phyloP scores from a whole-genome alignment of 257 asterid species.

The Echites panduratus region DNA sequence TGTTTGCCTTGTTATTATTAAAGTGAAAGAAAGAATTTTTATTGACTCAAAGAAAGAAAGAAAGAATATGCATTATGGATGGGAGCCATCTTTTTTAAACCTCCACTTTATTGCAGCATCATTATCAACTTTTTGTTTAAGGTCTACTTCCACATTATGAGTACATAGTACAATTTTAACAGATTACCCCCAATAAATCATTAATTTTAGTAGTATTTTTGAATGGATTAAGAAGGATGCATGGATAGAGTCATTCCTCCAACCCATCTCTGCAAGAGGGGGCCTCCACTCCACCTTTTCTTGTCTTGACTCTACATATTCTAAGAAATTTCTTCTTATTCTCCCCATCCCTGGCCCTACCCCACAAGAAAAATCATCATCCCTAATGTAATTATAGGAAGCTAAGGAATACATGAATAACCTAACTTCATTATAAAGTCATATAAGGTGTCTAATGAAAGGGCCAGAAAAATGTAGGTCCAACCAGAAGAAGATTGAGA shows the following conservation, averaged over 20 bases:
- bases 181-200: background rate
- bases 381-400: background rate
- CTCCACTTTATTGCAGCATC: background rate
- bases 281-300: too few relatives aligned
- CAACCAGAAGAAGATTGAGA: too few relatives aligned
- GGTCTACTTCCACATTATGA: background rate
- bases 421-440: background rate
- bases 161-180: background rate
- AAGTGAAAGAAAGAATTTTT: background rate
- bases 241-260: too few relatives aligned
- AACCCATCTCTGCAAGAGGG: too few relatives aligned
- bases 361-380: too few relatives aligned
- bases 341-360: background rate
- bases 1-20: background rate
- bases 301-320: too few relatives aligned
- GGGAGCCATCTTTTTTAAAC: background rate
- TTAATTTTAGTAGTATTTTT: too few relatives aligned
- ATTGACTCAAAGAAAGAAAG: too few relatives aligned
- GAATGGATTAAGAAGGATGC: too few relatives aligned
- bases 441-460: background rate
- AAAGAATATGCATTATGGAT: too few relatives aligned
- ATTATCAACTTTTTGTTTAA: slow-evolving; percentile 6
- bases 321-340: background rate
- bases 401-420: too few relatives aligned
- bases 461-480: background rate